Evolutionary conservation across 2,329 filamentous ascomycete species (phyloP).

Genomic region (Neoarthrinium moseri): DNA sequence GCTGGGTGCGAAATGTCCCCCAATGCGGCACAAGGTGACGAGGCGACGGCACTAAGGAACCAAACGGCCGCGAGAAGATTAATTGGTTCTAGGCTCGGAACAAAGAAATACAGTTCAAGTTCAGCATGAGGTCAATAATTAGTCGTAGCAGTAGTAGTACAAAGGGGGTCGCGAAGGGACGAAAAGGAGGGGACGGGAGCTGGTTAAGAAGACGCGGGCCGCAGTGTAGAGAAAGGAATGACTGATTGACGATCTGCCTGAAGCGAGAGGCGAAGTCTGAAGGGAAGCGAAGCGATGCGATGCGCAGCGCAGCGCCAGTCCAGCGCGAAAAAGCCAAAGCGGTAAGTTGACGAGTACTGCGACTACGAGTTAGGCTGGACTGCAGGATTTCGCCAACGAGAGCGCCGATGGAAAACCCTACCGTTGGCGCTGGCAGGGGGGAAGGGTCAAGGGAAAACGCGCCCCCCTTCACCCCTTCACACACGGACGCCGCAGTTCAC

Average conservation of each 20-base stretch:
- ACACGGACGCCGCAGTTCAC: too few relatives aligned
- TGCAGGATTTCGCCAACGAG: too few relatives aligned
- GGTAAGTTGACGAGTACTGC: too few relatives aligned
- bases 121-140: too few relatives aligned
- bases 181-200: constrained; percentile 1
- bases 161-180: background rate
- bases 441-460: too few relatives aligned
- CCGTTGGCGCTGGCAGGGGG: too few relatives aligned
- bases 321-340: background rate
- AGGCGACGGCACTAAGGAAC: background rate
- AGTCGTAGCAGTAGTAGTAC: too few relatives aligned
- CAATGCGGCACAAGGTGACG: background rate
- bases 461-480: too few relatives aligned
- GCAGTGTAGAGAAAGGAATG: constrained; percentile 1
- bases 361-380: too few relatives aligned
- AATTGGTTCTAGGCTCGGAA: background rate
- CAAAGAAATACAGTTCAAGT: constrained; percentile 1
- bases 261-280: background rate
- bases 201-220: background rate
- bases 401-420: too few relatives aligned
- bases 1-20: background rate
- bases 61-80: too few relatives aligned
- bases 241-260: constrained; percentile 1
- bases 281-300: background rate
- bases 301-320: background rate